A percentile compares a stretch with the other conserved stretches of the same genome.
phyloP scores from a whole-genome alignment of 768 basidiomycete genomes.

The Suillus tomentosus region DNA sequence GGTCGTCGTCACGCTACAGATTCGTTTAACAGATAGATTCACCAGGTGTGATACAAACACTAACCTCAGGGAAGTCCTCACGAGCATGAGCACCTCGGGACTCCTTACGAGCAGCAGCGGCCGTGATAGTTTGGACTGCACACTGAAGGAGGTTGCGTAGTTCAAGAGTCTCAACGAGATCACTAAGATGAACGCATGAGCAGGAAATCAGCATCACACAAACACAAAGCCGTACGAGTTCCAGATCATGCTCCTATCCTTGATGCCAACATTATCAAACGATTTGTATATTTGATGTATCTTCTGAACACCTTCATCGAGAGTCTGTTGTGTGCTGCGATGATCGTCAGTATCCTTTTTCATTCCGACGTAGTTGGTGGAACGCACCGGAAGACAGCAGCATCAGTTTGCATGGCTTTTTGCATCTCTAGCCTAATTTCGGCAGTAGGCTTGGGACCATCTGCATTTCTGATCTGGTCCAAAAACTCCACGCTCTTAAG shows the following conservation, averaged over 20 bases:
- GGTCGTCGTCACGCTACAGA: constrained; percentile 81
- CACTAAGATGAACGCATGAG: constrained; percentile 48
- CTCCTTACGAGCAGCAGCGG: constrained; percentile 92
- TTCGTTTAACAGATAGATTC: constrained; percentile 8
- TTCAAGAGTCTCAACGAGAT: constrained; percentile 96
- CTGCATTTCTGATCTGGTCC: constrained; percentile 83
- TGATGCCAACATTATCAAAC: constrained; percentile 90
- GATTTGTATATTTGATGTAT: constrained; percentile 84
- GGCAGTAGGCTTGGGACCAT: constrained; percentile 84
- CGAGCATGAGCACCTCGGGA: constrained; percentile 98
- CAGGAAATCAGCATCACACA: constrained; percentile 5
- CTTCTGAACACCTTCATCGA: constrained; percentile 93
- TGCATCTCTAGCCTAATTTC: constrained; percentile 95
- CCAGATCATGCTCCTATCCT: constrained; percentile 99
- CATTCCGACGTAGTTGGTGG: background rate
- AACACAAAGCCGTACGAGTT: constrained; percentile 73
- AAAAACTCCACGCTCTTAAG: constrained; percentile 81
- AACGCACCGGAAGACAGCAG: constrained; percentile 88
- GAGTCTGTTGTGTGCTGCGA: constrained; percentile 75
- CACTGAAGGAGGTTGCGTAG: constrained; percentile 94
- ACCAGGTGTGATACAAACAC: constrained; percentile 22
- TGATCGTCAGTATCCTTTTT: constrained; percentile 10
- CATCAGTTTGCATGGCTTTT: constrained; percentile 98
- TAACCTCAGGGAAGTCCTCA: constrained; percentile 93
- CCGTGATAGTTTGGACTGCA: constrained; percentile 93